Evolutionary conservation across 805 yeast species (phyloP).

Genomic region (Danielozyma ontarioensis): DNA sequence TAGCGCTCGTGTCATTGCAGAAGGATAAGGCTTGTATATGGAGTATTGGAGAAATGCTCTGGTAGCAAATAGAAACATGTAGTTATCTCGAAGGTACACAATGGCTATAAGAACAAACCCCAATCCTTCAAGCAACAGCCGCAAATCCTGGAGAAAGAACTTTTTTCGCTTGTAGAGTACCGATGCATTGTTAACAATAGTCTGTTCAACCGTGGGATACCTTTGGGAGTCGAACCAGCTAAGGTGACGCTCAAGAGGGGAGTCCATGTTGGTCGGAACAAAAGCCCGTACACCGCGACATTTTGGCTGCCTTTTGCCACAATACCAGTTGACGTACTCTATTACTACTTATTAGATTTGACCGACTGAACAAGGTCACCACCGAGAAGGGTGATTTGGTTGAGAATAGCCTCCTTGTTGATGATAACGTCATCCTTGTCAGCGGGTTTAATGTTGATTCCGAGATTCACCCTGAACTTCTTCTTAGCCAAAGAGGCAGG

Average conservation of each 20-base stretch:
- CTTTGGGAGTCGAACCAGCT: slow-evolving; percentile 22
- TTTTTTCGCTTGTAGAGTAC: slow-evolving; percentile 39
- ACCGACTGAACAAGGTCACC: slow-evolving; percentile 52
- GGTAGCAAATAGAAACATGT: slow-evolving; percentile 24
- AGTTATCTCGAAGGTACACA: slow-evolving; percentile 38
- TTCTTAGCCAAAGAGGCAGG: slow-evolving; percentile 56
- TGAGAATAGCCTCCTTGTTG: slow-evolving; percentile 67
- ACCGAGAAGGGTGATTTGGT: slow-evolving; percentile 65
- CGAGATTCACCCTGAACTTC: slow-evolving; percentile 76
- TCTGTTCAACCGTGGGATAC: slow-evolving; percentile 35
- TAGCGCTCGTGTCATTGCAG: slow-evolving; percentile 6
- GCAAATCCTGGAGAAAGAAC: slow-evolving; percentile 32
- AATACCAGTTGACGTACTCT: background rate
- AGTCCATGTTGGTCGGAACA: background rate
- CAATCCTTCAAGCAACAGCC: slow-evolving; percentile 25
- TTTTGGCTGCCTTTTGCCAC: background rate
- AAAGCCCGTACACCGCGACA: background rate
- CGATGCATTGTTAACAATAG: slow-evolving; percentile 34
- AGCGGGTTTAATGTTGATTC: slow-evolving; percentile 64
- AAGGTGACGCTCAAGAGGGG: slow-evolving; percentile 14
- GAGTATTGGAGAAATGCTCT: slow-evolving; percentile 24
- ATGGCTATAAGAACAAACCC: slow-evolving; percentile 34
- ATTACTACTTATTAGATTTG: slow-evolving; percentile 24
- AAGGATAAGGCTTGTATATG: slow-evolving; percentile 24
- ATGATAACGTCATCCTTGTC: slow-evolving; percentile 51